These are phyloP conservation scores for Millerozyma acaciae DNA, from an alignment of 805 yeast genomes.

Conservation along the genomic window DNA sequence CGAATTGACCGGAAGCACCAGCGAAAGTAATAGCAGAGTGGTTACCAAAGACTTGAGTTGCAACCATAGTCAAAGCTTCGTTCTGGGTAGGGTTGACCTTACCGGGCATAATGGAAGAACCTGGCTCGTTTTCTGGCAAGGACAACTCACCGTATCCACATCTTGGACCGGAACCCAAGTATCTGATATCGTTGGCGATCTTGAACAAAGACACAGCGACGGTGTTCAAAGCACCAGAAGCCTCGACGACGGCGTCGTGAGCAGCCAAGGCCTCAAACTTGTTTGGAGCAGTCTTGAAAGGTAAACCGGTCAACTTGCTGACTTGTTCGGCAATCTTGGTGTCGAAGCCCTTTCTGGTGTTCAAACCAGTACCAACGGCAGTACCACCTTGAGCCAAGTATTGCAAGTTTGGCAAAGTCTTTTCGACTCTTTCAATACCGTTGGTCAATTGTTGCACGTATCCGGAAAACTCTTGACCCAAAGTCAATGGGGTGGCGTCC, in stretches of 20 bases:
- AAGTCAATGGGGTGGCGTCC: constrained; percentile 96
- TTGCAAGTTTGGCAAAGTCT: constrained; percentile 68
- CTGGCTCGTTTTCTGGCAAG: constrained; percentile 98
- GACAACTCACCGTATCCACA: constrained; percentile 97
- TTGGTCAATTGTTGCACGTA: constrained; percentile 90
- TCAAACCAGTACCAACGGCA: constrained; percentile 98
- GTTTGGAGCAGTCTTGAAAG: constrained; percentile 94
- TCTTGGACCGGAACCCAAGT: constrained; percentile 98
- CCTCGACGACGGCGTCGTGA: constrained; percentile 97
- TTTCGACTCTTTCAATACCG: constrained; percentile 85
- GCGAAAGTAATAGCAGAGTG: constrained; percentile 92
- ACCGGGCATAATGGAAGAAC: constrained; percentile 99
- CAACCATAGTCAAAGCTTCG: constrained; percentile 98
- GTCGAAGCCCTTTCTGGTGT: constrained; percentile 89
- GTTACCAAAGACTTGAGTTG: constrained; percentile 97
- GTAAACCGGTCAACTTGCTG: constrained; percentile 78
- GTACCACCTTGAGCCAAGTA: constrained; percentile 98
- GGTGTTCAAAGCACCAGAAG: constrained; percentile 95
- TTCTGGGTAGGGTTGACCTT: constrained; percentile 99
- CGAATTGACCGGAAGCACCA: constrained; percentile 98
- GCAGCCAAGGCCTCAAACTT: constrained; percentile 99
- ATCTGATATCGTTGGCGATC: constrained; percentile 97
- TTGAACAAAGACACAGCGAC: constrained; percentile 90
- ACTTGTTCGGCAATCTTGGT: constrained; percentile 84
- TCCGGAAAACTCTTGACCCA: constrained; percentile 98